A percentile compares a stretch with the other conserved stretches of the same genome.
Conservation (phyloP, 2,329 filamentous ascomycete genomes). For the Stemphylium lycopersici region DNA sequence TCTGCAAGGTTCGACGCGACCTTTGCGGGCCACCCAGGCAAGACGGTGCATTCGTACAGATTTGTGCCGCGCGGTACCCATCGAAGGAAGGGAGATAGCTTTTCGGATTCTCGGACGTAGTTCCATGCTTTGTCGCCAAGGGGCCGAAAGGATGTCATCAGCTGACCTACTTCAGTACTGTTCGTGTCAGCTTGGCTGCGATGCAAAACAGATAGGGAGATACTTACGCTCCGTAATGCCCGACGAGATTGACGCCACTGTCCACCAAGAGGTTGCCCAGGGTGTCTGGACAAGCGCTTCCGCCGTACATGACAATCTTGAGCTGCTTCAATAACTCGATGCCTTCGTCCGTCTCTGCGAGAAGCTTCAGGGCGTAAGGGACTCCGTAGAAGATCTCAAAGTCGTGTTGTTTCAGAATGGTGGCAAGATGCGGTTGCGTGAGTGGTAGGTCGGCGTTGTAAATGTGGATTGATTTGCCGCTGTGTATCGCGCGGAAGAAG, state of each 20-base stretch:
- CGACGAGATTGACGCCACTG: slow-evolving; percentile 61
- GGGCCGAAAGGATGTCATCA: slow-evolving; percentile 67
- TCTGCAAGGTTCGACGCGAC: slow-evolving; percentile 28
- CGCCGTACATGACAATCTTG: slow-evolving; percentile 64
- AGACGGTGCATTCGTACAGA: slow-evolving; percentile 51
- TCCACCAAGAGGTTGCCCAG: slow-evolving; percentile 61
- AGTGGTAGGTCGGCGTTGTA: slow-evolving; percentile 35
- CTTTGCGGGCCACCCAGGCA: slow-evolving; percentile 46
- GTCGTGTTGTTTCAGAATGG: slow-evolving; percentile 28
- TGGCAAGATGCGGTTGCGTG: slow-evolving; percentile 24
- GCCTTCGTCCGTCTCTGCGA: slow-evolving; percentile 64
- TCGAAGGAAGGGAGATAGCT: slow-evolving; percentile 52
- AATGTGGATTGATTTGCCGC: slow-evolving; percentile 31
- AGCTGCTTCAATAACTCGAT: slow-evolving; percentile 55
- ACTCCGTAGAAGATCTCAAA: slow-evolving; percentile 67
- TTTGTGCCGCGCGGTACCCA: slow-evolving; percentile 47
- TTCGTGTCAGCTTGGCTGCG: background rate
- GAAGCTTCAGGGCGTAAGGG: slow-evolving; percentile 68
- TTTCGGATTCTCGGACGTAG: slow-evolving; percentile 57
- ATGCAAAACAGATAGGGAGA: too few relatives aligned
- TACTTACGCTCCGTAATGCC: slow-evolving; percentile 61
- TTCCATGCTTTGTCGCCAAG: slow-evolving; percentile 65
- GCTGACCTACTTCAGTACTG: slow-evolving; percentile 66
- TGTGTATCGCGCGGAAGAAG: slow-evolving; percentile 33
- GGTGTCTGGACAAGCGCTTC: slow-evolving; percentile 64